Evolutionary conservation across 2,329 filamentous ascomycete genomes (phyloP), one percentile per base, ranked within the genome.

Genomic region (Thermothelomyces thermophilus): DNA sequence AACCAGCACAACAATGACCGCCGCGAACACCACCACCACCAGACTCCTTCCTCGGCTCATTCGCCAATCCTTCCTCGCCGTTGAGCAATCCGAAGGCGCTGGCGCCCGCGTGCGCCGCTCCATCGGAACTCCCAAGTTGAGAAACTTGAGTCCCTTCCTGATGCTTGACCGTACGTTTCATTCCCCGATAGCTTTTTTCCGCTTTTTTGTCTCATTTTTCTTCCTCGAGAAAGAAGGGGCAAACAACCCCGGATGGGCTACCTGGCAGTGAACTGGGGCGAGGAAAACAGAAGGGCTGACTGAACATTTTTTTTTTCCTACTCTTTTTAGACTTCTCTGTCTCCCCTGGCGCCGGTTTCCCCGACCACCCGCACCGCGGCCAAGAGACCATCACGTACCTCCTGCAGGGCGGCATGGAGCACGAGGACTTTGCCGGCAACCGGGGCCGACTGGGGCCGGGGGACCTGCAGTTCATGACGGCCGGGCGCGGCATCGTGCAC

Each of bases 381-480:
- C 89, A 95, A 68, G 88, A 95, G 59, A 79, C 79, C 14, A 93
- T 95, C 64, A 95, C 90, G 1, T 96, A 96, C 66, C 75, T 97
- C 26, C 76, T 97, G n/a, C 71, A 78, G 13, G 91, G 91, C 57
- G 87, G 80, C 3, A 82, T 95, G 52, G 89, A 95, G 70, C 90
- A 95, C 64, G 90, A 95, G 70, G 90, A 95, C 67, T 95, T 95
- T 60, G 84, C 87, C 2, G 90, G 90, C 11, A 84, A 93, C 71
- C 77, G 77, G 43, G 93, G 91, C 51, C 93, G 86, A 3, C 88
- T 97, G 59, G 77, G 84, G 53, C 70, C 86, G 0, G 91, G 91
- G n/a, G 91, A 96, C 65, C 71, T 97, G 41, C 91, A 97, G 66
- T 97, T 97, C 75, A 97, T 97, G 93, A 96, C 91, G 0, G 91